These are phyloP conservation scores for Ormosia semicastrata DNA, from an alignment of 306 rosid species.

Conservation along the genomic window DNA sequence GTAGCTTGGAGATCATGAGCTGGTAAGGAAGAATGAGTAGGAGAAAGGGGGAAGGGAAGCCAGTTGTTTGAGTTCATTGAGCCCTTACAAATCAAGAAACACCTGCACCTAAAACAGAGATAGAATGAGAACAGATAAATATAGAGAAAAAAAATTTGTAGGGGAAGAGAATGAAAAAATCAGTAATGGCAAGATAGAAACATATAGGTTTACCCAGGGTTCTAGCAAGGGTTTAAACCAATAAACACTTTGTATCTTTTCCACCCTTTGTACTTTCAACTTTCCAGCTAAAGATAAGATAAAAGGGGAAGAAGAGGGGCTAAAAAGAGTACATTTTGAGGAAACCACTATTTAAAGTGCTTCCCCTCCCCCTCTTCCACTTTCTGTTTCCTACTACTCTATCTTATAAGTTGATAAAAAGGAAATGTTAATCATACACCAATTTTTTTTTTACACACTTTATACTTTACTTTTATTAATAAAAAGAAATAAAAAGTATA, in stretches of 20 bases:
- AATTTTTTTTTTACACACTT: too few species aligned
- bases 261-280: slow-evolving; percentile 9
- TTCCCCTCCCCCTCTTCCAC: neutral
- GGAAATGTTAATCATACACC: too few species aligned
- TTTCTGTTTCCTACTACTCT: neutral
- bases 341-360: slow-evolving; percentile 40
- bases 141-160: neutral
- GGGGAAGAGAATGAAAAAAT: neutral
- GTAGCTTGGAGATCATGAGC: slow-evolving; percentile 63
- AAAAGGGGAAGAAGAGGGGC: slow-evolving; percentile 23
- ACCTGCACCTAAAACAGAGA: slow-evolving; percentile 38
- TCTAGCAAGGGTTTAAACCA: slow-evolving; percentile 35
- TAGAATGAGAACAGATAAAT: neutral
- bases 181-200: neutral
- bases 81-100: slow-evolving; percentile 41
- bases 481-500: too few species aligned
- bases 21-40: slow-evolving; percentile 74
- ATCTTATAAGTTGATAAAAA: too few species aligned
- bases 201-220: slow-evolving; percentile 16
- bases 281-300: slow-evolving; percentile 18
- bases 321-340: slow-evolving; percentile 50
- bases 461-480: too few species aligned
- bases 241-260: slow-evolving; percentile 12
- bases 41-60: slow-evolving; percentile 95
- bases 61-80: slow-evolving; percentile 94